phyloP scores from a whole-genome alignment of 495 filamentous ascomycete genomes.

The Penicillium dipodomyicola region DNA sequence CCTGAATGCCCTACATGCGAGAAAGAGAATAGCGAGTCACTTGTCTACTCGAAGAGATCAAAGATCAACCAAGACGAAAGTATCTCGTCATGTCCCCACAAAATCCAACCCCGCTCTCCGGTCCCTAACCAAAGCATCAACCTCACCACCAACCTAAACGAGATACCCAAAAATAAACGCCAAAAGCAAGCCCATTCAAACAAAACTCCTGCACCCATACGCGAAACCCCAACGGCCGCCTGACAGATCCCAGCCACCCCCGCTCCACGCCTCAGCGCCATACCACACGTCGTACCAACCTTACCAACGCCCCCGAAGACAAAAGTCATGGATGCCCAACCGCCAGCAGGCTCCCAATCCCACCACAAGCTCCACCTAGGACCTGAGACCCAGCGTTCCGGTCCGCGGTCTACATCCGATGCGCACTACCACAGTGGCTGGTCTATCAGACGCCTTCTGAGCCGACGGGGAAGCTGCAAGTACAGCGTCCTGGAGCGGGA shows the following conservation, averaged over 20 bases:
- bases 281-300: not conserved
- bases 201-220: not conserved
- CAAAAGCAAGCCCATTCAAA: not conserved
- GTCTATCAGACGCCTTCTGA: slow-evolving; percentile 43
- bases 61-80: slow-evolving; percentile 6
- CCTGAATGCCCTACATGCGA: not conserved
- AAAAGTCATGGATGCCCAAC: slow-evolving; percentile 32
- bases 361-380: slow-evolving; percentile 15
- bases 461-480: slow-evolving; percentile 35
- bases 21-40: not conserved
- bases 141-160: slow-evolving; percentile 11
- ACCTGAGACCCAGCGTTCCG: not conserved
- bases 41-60: not conserved
- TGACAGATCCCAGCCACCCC: not conserved
- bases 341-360: slow-evolving; percentile 20
- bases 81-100: slow-evolving; percentile 15
- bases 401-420: slow-evolving; percentile 1
- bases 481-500: slow-evolving; percentile 46
- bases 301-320: not conserved
- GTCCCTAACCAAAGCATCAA: slow-evolving; percentile 5
- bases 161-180: not conserved
- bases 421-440: slow-evolving; percentile 21
- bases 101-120: slow-evolving; percentile 11
- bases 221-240: not conserved
- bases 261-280: not conserved